Evolutionary conservation across 805 yeast species (phyloP), one percentile per base, ranked within the genome.

Genomic region (Vanderwaltozyma tropicalis): DNA sequence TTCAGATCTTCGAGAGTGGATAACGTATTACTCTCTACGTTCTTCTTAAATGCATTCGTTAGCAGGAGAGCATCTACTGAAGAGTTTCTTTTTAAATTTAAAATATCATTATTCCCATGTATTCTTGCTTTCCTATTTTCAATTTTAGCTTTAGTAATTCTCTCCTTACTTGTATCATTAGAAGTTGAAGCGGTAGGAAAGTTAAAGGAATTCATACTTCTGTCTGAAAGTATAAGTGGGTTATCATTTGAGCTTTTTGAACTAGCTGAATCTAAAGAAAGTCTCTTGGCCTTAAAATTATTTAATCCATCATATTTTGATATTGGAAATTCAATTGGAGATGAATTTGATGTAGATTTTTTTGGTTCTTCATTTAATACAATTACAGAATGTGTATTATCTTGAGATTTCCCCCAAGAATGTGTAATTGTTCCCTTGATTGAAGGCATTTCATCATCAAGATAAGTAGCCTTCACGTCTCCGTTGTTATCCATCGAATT

Each of bases 381-480:
- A 26, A 52, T 52, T 6, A 52, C 50, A 9, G 53, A 47, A 15
- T 47, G 49, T 2, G 45, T 45, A 14, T 32, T 32, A 21, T 48
- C 47, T 12, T 43, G 27, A n/a, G 29, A 41, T 10, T 44, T 50
- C 0, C 73, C 74, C 76, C 76, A 71, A 30, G 68, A 69, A 44
- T 70, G 74, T 11, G 68, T 66, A 24, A 72, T 53, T 12, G 74
- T 71, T 7, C 76, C 76, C 25, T 57, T 59, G 7, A 70, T 70
- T 0, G 64, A 52, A 1, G 67, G 63, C 10, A 57, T 38, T 6
- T 49, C 40, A 14, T 34, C 42, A 7, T 36, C 40, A n/a, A 7
- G 20, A 6, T 16, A 12, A 4, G 11, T 2, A 22, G 18, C 14
- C 13, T n/a, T 11, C 2, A 12, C 32, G 20, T 35, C 21, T 4